Base-by-base conservation (phyloP, 495 filamentous ascomycete genomes). In the Aspergillus egyptiacus region DNA sequence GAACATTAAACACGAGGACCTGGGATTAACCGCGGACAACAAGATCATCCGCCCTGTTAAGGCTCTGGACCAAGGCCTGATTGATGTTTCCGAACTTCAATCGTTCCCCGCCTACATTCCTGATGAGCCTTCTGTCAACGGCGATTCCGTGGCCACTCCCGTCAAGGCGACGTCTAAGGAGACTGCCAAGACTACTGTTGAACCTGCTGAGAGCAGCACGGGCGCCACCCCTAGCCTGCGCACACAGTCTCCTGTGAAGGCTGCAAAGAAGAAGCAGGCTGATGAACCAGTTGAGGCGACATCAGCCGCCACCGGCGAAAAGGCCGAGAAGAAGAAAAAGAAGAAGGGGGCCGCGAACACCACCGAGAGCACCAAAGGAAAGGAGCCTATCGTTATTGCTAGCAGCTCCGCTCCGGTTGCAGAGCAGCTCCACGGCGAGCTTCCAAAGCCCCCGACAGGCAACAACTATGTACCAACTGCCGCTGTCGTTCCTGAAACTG, bases 1-100 rank as follows among this genome's bases (percentile, higher is more conserved):
- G 24, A 82, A 77, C 58, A 79, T 99, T 57, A 91, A 84, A 63
- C 85, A 87, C 63, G 79, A 83, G 37, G 91, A 96, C 65, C 69
- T 99, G 45, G 93, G 94, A 4, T 96, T 89, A 90, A 82, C 79
- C 47, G 69, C 77, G 28, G 89, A 97, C 27, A 89, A 86, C 65
- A 93, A 90, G 65, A 85, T 90, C 44, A 71, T 95, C 31, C 65
- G 80, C 48, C 71, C 85, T 1, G 73, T 89, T 15, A 82, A 95
- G 69, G 91, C 87, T 14, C 68, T 85, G 36, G 75, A 84, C 32
- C 75, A 77, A 30, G 85, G 77, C n/a, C 56, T 71, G 10, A 77
- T 83, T 51, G 66, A 71, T 24, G 72, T 84, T 35, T 60, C 56
- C 20, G 70, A 77, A 17, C 68, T 85, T 25, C 70, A 61, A 54